Percentiles rank a stretch among this genome's conserved stretches.
These are phyloP conservation scores for Coccomyxa subellipsoidea DNA, from an alignment of 163 green algal species.

Conservation along the genomic window DNA sequence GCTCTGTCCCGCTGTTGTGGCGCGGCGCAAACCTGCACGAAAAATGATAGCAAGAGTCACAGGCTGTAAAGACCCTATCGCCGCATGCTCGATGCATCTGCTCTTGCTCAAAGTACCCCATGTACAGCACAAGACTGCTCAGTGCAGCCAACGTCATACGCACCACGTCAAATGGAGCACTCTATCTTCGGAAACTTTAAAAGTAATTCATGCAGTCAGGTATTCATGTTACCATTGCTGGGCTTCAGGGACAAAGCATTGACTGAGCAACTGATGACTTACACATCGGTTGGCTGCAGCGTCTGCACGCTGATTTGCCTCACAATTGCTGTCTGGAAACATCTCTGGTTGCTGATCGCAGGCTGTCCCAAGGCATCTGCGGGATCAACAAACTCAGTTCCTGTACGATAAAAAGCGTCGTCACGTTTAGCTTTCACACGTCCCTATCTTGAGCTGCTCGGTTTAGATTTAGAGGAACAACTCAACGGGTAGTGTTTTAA, in stretches of 20 bases:
- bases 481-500: not conserved
- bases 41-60: not conserved
- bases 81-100: not conserved
- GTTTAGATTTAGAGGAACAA: not conserved
- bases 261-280: constrained; percentile 11
- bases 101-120: not conserved
- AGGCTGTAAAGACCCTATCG: not conserved
- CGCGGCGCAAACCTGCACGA: constrained; percentile 84
- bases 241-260: not conserved
- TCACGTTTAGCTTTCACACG: not conserved
- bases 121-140: not conserved
- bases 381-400: not conserved
- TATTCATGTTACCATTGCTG: not conserved
- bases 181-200: no score
- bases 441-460: not conserved
- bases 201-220: not conserved
- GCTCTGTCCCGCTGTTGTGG: constrained; percentile 87
- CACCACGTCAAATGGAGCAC: not conserved
- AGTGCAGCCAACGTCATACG: not conserved
- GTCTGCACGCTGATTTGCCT: constrained; percentile 59
- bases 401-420: not conserved
- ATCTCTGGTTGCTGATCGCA: not conserved
- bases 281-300: constrained; percentile 68
- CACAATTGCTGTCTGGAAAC: constrained; percentile 4
- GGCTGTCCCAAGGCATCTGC: not conserved